A percentile compares a stretch with the other conserved stretches of the same genome.
These are phyloP conservation scores for Corymbia calophylla DNA, from an alignment of 441 rosid species.

Conservation along the genomic window DNA sequence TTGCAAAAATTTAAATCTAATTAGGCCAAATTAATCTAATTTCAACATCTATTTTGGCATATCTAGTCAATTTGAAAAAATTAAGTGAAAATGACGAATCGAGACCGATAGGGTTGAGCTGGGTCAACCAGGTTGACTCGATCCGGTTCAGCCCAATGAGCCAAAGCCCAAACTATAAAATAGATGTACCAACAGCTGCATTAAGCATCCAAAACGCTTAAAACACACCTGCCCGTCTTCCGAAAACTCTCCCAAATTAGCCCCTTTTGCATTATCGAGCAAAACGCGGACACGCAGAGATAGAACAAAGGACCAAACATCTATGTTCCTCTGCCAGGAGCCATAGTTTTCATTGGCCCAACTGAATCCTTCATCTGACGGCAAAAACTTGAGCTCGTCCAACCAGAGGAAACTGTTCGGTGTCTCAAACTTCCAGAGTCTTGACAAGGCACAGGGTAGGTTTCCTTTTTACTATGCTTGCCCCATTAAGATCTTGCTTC, in stretches of 20 bases:
- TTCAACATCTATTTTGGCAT: no score
- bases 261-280: conserved; percentile 87
- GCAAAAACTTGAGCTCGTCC: conserved; percentile 65
- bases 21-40: no score
- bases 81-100: no score
- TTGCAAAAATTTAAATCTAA: no score
- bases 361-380: conserved; percentile 87
- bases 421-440: conserved; percentile 22
- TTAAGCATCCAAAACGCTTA: not conserved
- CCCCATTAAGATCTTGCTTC: conserved; percentile 45
- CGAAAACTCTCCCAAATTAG: conserved; percentile 59
- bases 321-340: conserved; percentile 59
- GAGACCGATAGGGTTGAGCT: no score
- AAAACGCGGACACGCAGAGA: conserved; percentile 61
- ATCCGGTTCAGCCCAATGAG: no score
- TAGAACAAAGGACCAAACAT: conserved; percentile 83
- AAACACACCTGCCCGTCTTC: conserved; percentile 71
- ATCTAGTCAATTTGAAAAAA: no score
- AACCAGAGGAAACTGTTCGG: conserved; percentile 46
- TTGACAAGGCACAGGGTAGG: conserved; percentile 31
- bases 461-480: conserved; percentile 39
- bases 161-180: no score
- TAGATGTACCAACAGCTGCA: not conserved
- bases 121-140: no score
- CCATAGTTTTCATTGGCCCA: conserved; percentile 94